Evolutionary conservation across 495 filamentous ascomycete genomes (phyloP), one percentile per base, ranked within the genome.

Genomic region (Cairneyella variabilis): DNA sequence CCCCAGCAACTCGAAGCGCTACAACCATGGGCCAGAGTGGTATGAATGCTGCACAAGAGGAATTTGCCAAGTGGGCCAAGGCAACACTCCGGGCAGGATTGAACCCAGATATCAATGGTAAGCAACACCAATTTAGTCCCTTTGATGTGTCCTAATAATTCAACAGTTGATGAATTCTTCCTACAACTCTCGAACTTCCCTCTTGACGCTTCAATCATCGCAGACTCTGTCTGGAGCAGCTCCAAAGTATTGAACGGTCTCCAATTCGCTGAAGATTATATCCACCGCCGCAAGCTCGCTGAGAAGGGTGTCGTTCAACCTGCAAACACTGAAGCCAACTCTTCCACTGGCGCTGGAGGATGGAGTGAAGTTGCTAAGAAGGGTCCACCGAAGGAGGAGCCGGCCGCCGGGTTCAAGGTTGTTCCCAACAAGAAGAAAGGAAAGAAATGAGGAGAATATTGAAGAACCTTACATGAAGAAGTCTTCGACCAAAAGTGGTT

Each of bases 341-440:
- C 75, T 46, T 70, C 64, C 1, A 73, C 71, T 47, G 74, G 66
- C 48, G 70, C 70, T 17, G 86, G 49, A 40, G 93, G 93, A 22
- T 97, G 93, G 93, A 96, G 81, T 63, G 95, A 97, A 72, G 93
- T 98, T 59, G 93, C 93, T 8, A 97, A 97, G 83, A 96, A 96
- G 78, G 77, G 74, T 59, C 67, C 69, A 14, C 60, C 67, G 54
- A 69, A 66, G 44, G 72, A 78, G 26, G 76, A 79, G n/a, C 61
- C 66, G 30, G 68, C 74, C 55, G 77, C 71, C 64, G 81, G 81
- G 5, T 97, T 96, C 72, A 89, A 90, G 74, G 86, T 97, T 38
- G 92, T 97, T 36, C 82, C 88, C 39, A 79, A 84, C 55, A 91
- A 95, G 69, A 97, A 96, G 82, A 96, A 95, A 80, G 88, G 89